phyloP scores from a whole-genome alignment of 73 alveolate genomes.

The Paramecium primaurelia region DNA sequence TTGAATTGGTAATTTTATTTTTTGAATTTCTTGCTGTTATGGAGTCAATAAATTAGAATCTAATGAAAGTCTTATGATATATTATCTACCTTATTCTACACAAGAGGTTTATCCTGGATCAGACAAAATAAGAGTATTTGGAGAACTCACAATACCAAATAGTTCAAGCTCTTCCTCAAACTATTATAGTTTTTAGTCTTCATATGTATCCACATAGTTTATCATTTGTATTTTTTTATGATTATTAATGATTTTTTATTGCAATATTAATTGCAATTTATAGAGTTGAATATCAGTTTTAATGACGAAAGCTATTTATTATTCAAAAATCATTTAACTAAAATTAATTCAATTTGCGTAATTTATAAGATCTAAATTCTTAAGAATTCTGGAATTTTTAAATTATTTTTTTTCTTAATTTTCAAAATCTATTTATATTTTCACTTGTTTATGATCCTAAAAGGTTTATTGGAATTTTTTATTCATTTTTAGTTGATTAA shows the following conservation, averaged over 20 bases:
- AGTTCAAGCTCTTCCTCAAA: background rate
- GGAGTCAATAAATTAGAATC: background rate
- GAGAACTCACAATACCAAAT: background rate
- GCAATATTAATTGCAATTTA: background rate
- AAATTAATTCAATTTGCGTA: background rate
- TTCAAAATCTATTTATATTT: background rate
- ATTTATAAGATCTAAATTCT: background rate
- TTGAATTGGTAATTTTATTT: background rate
- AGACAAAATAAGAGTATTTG: background rate
- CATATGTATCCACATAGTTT: conserved; percentile 1
- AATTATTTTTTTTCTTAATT: background rate
- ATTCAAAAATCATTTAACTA: background rate
- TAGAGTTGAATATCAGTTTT: background rate
- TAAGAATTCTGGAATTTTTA: background rate
- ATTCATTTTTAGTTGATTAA: background rate
- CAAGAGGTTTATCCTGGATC: background rate
- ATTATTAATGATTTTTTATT: background rate
- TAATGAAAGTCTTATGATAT: background rate
- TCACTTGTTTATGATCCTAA: background rate
- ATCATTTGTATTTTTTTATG: background rate
- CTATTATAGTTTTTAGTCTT: background rate
- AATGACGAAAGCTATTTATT: background rate
- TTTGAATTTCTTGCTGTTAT: background rate
- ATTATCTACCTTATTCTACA: background rate
- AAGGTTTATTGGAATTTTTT: background rate